Percentiles rank a stretch among this genome's conserved stretches.
Conservation (phyloP, 2,329 filamentous ascomycete species). For the Exophiala xenobiotica region DNA sequence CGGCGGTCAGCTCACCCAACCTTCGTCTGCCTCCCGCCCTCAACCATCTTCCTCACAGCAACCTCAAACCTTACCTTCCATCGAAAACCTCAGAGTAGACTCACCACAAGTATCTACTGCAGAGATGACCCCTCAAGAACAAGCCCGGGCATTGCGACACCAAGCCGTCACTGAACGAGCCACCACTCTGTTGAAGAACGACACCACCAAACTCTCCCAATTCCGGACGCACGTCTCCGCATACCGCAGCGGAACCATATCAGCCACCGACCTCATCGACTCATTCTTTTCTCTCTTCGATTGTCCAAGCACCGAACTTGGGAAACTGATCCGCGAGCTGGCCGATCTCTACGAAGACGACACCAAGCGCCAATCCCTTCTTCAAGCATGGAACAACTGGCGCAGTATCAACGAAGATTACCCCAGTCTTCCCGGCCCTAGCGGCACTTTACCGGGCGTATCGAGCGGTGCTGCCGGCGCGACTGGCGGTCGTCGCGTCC, state of each 20-base stretch:
- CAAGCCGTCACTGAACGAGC: conserved; percentile 83
- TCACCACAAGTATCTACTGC: conserved; percentile 46
- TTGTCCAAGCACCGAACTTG: conserved; percentile 74
- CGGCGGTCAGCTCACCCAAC: conserved; percentile 70
- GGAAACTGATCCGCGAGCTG: conserved; percentile 85
- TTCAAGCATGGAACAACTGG: conserved; percentile 92
- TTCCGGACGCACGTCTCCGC: conserved; percentile 80
- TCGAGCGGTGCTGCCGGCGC: conserved; percentile 55
- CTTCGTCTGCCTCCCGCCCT: conserved; percentile 39
- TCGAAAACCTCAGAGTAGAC: conserved; percentile 55
- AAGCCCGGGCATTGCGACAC: conserved; percentile 77
- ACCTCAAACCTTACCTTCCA: conserved; percentile 35
- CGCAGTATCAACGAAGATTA: conserved; percentile 95
- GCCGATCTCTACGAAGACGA: conserved; percentile 89
- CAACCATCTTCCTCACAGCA: conserved; percentile 34
- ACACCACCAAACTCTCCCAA: conserved; percentile 68
- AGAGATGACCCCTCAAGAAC: conserved; percentile 70
- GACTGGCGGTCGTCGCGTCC: conserved; percentile 58
- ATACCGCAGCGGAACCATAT: conserved; percentile 68
- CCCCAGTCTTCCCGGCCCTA: conserved; percentile 76
- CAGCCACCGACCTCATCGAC: conserved; percentile 76
- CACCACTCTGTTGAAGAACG: conserved; percentile 73
- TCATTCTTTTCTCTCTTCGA: conserved; percentile 86
- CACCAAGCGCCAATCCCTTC: conserved; percentile 67
- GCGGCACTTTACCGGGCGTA: conserved; percentile 62